A percentile compares a stretch with the other conserved stretches of the same genome.
These are phyloP conservation scores for Thermoascus crustaceus DNA, from an alignment of 2,329 filamentous ascomycete species.

Conservation along the genomic window DNA sequence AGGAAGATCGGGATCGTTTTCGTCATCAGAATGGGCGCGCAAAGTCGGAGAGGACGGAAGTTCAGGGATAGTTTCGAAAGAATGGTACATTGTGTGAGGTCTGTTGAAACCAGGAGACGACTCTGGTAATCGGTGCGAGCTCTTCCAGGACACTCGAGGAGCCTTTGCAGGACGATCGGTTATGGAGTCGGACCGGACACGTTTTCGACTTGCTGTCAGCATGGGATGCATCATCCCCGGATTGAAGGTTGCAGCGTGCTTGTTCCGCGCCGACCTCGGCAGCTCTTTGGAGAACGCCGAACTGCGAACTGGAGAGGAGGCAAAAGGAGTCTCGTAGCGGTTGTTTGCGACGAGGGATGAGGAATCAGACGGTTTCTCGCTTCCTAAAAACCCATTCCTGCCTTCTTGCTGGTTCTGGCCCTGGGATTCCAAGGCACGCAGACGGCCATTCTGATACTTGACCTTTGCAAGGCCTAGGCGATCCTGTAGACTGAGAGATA, in stretches of 20 bases:
- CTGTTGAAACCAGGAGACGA: constrained; percentile 79
- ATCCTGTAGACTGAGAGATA: constrained; percentile 86
- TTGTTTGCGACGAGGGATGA: constrained; percentile 72
- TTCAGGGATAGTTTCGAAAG: constrained; percentile 66
- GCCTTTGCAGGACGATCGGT: constrained; percentile 49
- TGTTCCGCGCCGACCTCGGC: constrained; percentile 45
- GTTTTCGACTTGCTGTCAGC: constrained; percentile 52
- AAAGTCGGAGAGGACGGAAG: constrained; percentile 43
- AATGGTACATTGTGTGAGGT: constrained; percentile 69
- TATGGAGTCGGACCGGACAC: constrained; percentile 58
- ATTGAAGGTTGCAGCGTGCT: constrained; percentile 38
- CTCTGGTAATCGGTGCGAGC: constrained; percentile 65
- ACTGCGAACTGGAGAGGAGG: constrained; percentile 77
- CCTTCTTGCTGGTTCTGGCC: constrained; percentile 67
- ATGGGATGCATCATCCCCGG: constrained; percentile 36
- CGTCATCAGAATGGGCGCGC: constrained; percentile 50
- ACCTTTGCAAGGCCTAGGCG: constrained; percentile 91
- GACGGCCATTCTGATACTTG: constrained; percentile 93
- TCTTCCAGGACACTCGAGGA: constrained; percentile 64
- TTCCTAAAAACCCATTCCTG: constrained; percentile 56
- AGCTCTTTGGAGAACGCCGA: constrained; percentile 79
- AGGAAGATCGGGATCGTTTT: constrained; percentile 76
- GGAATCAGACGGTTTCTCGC: constrained; percentile 75
- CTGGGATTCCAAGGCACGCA: constrained; percentile 71
- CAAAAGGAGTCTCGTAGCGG: constrained; percentile 45